A percentile compares a stretch with the other conserved stretches of the same genome.
Conservation (phyloP, 2,329 filamentous ascomycete species). For the Alternaria angustiovoidea region DNA sequence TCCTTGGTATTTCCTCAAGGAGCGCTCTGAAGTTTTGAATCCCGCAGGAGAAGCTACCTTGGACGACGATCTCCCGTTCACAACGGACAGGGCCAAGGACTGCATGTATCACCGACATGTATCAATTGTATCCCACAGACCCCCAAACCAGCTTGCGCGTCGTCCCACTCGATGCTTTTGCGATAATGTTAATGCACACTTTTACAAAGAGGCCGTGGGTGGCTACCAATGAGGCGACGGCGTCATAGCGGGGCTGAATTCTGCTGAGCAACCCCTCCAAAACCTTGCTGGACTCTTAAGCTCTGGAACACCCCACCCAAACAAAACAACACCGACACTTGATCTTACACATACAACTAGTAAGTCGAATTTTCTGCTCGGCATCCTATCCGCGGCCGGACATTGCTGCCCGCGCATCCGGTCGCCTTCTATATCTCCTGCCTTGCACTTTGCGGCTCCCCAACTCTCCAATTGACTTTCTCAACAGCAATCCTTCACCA, state of each 20-base stretch:
- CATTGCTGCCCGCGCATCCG: slow-evolving; percentile 35
- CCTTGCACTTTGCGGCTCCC: slow-evolving; percentile 17
- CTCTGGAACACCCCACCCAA: slow-evolving; percentile 32
- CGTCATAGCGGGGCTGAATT: slow-evolving; percentile 35
- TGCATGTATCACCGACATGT: slow-evolving; percentile 3
- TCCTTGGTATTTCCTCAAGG: neutral
- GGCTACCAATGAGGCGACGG: slow-evolving; percentile 31
- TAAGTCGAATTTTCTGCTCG: slow-evolving; percentile 42
- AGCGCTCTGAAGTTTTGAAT: neutral
- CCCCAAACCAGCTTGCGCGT: slow-evolving; percentile 3
- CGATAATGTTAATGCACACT: slow-evolving; percentile 34
- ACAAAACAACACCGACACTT: slow-evolving; percentile 36
- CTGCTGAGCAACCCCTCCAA: slow-evolving; percentile 35
- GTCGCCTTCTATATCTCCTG: slow-evolving; percentile 36
- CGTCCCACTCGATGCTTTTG: slow-evolving; percentile 23
- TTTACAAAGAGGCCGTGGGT: slow-evolving; percentile 30
- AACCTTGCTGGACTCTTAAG: slow-evolving; percentile 31
- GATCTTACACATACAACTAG: slow-evolving; percentile 37
- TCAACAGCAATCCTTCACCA: slow-evolving; percentile 58
- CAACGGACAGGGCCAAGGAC: neutral
- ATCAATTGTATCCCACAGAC: neutral
- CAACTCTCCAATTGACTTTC: slow-evolving; percentile 35
- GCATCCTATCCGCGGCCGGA: slow-evolving; percentile 48
- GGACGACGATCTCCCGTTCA: slow-evolving; percentile 16
- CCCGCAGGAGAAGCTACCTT: slow-evolving; percentile 1